Conservation (phyloP, 305 asterid genomes). For the Fraxinus baroniana region DNA sequence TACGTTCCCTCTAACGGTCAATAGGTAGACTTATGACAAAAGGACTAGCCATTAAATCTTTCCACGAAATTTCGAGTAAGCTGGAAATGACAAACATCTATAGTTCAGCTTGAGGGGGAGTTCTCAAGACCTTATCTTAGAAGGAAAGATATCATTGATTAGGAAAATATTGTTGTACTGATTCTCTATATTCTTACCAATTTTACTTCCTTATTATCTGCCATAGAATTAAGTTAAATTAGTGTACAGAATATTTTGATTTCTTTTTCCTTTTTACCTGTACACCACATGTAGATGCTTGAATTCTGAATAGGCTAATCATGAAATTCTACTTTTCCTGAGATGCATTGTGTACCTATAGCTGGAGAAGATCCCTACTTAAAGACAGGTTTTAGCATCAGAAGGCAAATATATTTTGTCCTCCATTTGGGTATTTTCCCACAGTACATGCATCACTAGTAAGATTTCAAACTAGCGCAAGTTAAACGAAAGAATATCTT, state of each 20-base stretch:
- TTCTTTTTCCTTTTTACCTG: neutral
- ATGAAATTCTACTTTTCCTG: neutral
- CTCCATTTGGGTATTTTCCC: neutral
- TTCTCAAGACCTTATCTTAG: neutral
- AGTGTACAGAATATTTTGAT: neutral
- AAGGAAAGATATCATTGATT: neutral
- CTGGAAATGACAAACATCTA: neutral
- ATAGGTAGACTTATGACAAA: neutral
- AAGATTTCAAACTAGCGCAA: neutral
- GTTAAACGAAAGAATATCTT: constrained; percentile 6
- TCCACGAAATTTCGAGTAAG: neutral
- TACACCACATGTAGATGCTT: neutral
- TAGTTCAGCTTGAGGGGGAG: neutral
- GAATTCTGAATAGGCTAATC: neutral
- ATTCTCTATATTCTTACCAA: neutral
- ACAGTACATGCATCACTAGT: neutral
- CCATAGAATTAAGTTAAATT: neutral
- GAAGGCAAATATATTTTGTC: neutral
- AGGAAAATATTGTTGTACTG: neutral
- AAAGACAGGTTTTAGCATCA: neutral
- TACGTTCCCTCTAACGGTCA: neutral
- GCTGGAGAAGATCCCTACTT: neutral
- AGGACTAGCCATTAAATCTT: neutral
- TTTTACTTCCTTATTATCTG: neutral
- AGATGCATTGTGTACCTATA: neutral